phyloP scores from a whole-genome alignment of 1,284 basidiomycete genomes.

The Naganishia sp. region DNA sequence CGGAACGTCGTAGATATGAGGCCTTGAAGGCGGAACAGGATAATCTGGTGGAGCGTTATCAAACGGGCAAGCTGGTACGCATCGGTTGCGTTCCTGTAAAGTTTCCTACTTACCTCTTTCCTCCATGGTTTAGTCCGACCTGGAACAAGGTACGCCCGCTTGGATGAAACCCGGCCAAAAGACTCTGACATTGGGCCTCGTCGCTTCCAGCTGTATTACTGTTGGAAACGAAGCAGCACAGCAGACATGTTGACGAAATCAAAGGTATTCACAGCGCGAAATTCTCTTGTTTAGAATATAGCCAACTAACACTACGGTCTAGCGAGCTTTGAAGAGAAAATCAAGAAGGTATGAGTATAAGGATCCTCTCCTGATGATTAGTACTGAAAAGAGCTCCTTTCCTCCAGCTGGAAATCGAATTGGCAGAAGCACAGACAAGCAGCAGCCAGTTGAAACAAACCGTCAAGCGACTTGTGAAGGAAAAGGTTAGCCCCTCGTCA shows the following conservation, averaged over 20 bases:
- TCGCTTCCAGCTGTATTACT: too few relatives aligned
- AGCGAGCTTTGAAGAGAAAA: constrained; percentile 2
- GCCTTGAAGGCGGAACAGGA: constrained; percentile 10
- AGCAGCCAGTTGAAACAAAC: constrained; percentile 11
- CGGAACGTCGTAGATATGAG: constrained; percentile 6
- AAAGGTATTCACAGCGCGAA: neutral
- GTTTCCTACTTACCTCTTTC: neutral
- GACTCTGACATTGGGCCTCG: too few relatives aligned
- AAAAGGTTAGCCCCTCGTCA: constrained; percentile 1
- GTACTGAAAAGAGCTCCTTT: neutral
- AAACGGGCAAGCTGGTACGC: constrained; percentile 14
- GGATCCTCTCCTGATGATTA: neutral
- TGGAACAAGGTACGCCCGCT: constrained; percentile 6
- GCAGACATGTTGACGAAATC: constrained; percentile 8
- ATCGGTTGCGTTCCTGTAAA: neutral
- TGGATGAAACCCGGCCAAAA: too few relatives aligned
- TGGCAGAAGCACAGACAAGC: constrained; percentile 8
- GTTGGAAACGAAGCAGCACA: neutral
- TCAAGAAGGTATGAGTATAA: neutral
- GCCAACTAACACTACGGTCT: neutral
- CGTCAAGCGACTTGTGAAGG: neutral
- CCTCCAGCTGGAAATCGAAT: constrained; percentile 6
- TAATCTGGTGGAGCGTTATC: constrained; percentile 15
- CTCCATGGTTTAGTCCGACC: neutral
- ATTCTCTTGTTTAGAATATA: neutral